A percentile compares a stretch with the other conserved stretches of the same genome.
Evolutionary conservation across 805 yeast species (phyloP).

Genomic region (Wickerhamomyces sydowiorum): DNA sequence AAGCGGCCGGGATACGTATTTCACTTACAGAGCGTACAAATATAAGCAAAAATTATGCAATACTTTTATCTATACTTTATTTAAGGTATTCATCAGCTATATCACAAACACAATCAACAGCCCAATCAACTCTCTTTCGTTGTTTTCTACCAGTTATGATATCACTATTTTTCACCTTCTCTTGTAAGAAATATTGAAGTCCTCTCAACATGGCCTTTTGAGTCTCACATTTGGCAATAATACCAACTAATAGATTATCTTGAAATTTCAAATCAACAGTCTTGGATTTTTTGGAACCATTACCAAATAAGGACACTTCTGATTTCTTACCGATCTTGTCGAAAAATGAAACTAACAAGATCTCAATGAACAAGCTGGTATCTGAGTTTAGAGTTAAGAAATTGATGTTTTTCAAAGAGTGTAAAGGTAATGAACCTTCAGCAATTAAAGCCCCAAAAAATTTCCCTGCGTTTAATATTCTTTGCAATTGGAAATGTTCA

Average conservation of each 20-base stretch:
- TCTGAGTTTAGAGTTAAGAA: slow-evolving; percentile 60
- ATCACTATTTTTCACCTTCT: slow-evolving; percentile 38
- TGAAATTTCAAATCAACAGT: slow-evolving; percentile 32
- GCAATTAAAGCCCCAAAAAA: slow-evolving; percentile 74
- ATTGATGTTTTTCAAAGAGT: slow-evolving; percentile 66
- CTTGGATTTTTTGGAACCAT: slow-evolving; percentile 28
- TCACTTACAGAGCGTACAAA: no score
- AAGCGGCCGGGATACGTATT: no score
- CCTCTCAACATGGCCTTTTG: slow-evolving; percentile 59
- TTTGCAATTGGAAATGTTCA: slow-evolving; percentile 53
- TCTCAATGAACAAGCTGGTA: slow-evolving; percentile 64
- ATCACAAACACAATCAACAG: slow-evolving; percentile 47
- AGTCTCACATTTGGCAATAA: slow-evolving; percentile 50
- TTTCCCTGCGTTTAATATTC: slow-evolving; percentile 67
- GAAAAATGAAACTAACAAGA: slow-evolving; percentile 62
- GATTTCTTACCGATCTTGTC: slow-evolving; percentile 61
- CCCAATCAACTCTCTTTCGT: slow-evolving; percentile 61
- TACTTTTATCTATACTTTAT: slow-evolving; percentile 1
- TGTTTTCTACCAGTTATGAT: slow-evolving; percentile 50
- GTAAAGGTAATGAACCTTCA: slow-evolving; percentile 69
- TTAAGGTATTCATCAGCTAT: slow-evolving; percentile 41
- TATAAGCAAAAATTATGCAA: no score
- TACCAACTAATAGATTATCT: slow-evolving; percentile 42
- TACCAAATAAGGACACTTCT: slow-evolving; percentile 30
- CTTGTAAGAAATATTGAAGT: slow-evolving; percentile 52